These are phyloP conservation scores for Phialocephala sp. DNA, from an alignment of 2,329 filamentous ascomycete genomes.

Conservation along the genomic window DNA sequence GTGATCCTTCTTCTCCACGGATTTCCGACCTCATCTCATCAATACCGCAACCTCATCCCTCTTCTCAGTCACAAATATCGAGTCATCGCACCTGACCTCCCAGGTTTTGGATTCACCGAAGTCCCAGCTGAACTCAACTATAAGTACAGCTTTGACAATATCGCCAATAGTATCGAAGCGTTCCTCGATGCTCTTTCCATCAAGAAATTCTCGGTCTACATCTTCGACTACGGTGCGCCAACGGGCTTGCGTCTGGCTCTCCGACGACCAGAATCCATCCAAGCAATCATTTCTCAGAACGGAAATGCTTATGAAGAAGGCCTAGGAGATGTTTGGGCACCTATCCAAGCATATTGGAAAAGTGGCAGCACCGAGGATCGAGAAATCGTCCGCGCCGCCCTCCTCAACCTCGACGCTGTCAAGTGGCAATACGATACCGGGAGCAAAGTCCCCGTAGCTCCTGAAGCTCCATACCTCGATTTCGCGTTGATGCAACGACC, in stretches of 20 bases:
- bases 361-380: slow-evolving; percentile 22
- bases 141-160: slow-evolving; percentile 58
- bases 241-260: slow-evolving; percentile 59
- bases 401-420: slow-evolving; percentile 32
- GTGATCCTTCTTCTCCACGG: slow-evolving; percentile 52
- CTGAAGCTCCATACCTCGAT: slow-evolving; percentile 51
- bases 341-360: slow-evolving; percentile 32
- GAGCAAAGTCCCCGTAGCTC: slow-evolving; percentile 24
- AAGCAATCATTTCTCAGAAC: slow-evolving; percentile 63
- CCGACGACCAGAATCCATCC: slow-evolving; percentile 51
- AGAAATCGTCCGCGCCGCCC: slow-evolving; percentile 17
- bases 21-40: slow-evolving; percentile 51
- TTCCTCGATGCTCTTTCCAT: slow-evolving; percentile 57
- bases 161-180: slow-evolving; percentile 53
- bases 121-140: slow-evolving; percentile 55
- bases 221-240: slow-evolving; percentile 69
- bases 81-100: slow-evolving; percentile 62
- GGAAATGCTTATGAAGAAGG: slow-evolving; percentile 66
- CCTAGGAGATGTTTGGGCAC: slow-evolving; percentile 47
- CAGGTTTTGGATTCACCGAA: slow-evolving; percentile 64
- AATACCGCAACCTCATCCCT: slow-evolving; percentile 53
- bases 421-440: slow-evolving; percentile 38
- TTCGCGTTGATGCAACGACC: slow-evolving; percentile 55
- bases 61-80: slow-evolving; percentile 47
- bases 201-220: slow-evolving; percentile 58